A percentile compares a stretch with the other conserved stretches of the same genome.
These are phyloP conservation scores for Ophiognomonia clavigignenti-juglandacearum DNA, from an alignment of 2,329 filamentous ascomycete species.

Conservation along the genomic window DNA sequence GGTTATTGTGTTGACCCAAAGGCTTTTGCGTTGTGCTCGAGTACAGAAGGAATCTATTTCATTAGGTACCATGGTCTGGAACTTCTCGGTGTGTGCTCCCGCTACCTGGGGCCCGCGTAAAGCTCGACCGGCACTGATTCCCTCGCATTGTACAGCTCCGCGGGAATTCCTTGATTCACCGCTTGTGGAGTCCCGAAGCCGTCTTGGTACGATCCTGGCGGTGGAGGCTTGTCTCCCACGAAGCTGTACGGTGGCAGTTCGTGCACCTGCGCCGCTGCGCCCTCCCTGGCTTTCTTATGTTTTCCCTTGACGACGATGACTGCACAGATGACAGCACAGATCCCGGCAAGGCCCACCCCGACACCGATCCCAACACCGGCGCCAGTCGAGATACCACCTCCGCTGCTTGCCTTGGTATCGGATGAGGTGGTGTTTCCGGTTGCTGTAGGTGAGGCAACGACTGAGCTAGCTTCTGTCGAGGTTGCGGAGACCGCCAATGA, in stretches of 20 bases:
- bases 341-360: not conserved
- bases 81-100: too few species aligned
- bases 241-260: not conserved
- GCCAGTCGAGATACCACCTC: slow-evolving; percentile 2
- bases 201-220: not conserved
- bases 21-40: too few species aligned
- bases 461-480: too few species aligned
- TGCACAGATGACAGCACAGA: slow-evolving; percentile 4
- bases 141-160: not conserved
- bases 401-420: not conserved
- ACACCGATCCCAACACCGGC: slow-evolving; percentile 1
- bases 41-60: too few species aligned
- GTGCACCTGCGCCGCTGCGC: not conserved
- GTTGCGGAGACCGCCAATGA: too few species aligned
- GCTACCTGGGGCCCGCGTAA: not conserved
- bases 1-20: too few species aligned
- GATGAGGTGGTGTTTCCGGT: not conserved
- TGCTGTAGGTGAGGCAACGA: not conserved
- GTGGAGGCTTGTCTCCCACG: not conserved
- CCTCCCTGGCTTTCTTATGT: too few species aligned
- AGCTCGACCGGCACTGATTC: not conserved
- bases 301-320: slow-evolving; percentile 2
- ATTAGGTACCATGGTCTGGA: too few species aligned
- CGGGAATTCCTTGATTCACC: not conserved
- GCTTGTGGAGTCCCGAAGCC: not conserved